phyloP scores from a whole-genome alignment of 1,139 yeast genomes.

The Candida pseudocylindracea region DNA sequence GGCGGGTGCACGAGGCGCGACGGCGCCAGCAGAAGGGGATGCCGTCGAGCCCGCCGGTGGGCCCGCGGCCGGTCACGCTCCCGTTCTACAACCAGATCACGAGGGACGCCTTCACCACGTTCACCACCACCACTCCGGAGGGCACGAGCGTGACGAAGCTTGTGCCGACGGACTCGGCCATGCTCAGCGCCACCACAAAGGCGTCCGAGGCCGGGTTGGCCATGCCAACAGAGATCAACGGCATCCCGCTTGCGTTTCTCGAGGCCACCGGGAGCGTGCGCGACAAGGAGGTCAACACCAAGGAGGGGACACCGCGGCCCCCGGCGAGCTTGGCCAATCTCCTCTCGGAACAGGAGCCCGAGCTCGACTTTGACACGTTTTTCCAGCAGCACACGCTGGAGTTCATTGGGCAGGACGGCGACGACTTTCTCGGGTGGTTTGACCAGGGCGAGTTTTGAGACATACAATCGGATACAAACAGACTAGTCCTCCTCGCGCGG shows the following conservation, averaged over 20 bases:
- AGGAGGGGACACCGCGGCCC: too few species aligned
- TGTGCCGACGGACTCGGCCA: conserved; percentile 69
- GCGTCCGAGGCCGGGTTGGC: conserved; percentile 24
- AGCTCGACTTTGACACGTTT: conserved; percentile 17
- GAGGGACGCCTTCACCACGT: conserved; percentile 74
- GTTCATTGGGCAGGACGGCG: conserved; percentile 36
- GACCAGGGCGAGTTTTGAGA: conserved; percentile 12
- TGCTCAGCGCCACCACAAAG: conserved; percentile 6
- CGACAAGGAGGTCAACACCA: conserved; percentile 4
- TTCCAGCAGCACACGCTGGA: conserved; percentile 56
- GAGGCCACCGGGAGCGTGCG: conserved; percentile 58
- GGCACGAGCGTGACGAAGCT: conserved; percentile 82
- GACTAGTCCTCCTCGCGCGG: conserved; percentile 59
- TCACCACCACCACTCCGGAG: conserved; percentile 72
- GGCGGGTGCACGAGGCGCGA: conserved; percentile 91
- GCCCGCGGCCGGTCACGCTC: conserved; percentile 33
- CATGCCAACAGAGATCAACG: conserved; percentile 42
- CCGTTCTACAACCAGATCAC: conserved; percentile 90
- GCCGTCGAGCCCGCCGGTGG: conserved; percentile 2
- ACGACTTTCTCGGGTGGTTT: conserved; percentile 92
- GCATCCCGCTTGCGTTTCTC: conserved; percentile 60
- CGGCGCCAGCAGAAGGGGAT: conserved; percentile 16
- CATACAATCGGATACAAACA: too few species aligned
- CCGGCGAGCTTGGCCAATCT: not conserved
- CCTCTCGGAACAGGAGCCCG: too few species aligned